Evolutionary conservation across 2,329 filamentous ascomycete genomes (phyloP), one percentile per base, ranked within the genome.

Genomic region (Anthostomella pinea): DNA sequence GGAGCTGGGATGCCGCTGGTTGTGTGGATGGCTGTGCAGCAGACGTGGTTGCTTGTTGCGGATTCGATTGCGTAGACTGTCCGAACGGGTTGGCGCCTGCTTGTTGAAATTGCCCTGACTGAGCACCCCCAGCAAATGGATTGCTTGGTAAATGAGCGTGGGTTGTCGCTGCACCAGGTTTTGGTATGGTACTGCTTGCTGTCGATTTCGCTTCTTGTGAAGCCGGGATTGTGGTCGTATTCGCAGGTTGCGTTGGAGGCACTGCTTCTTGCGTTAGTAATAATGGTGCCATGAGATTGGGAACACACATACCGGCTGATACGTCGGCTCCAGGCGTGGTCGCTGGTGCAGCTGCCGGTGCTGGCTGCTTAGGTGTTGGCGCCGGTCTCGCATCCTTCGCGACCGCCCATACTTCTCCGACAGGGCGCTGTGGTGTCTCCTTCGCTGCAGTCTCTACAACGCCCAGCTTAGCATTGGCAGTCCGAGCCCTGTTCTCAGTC

Each of bases 341-440:
- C 22, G 41, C 28, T 8, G 48, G 24, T 17, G 41, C 32, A 30
- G 51, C 42, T 15, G 42, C 30, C 34, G 52, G 31, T 33, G 46
- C 44, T 30, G 53, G 48, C 45, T 58, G 64, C 11, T 57, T 55
- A 2, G 49, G 39, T 4, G 45, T 47, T 14, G 59, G 56, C 9
- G 56, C 50, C 7, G 75, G 69, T 57, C 79, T 84, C 8, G 79
- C 75, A 35, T 66, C 70, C 63, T 91, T 90, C 0, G 85, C 89
- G 35, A 86, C 68, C 46, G 84, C 81, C 86, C 87, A 96, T 1
- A 96, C 90, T 62, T 96, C 89, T 8, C 70, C 77, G 4, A 97
- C 88, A 1, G 89, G 79, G 57, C 81, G 82, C 52, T 91, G 74
- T 0, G 91, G 91, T 1, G 90, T 96, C 30, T 95, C 85, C n/a